Evolutionary conservation across 495 filamentous ascomycete genomes (phyloP).

Genomic region (Lichenothelia convexa): DNA sequence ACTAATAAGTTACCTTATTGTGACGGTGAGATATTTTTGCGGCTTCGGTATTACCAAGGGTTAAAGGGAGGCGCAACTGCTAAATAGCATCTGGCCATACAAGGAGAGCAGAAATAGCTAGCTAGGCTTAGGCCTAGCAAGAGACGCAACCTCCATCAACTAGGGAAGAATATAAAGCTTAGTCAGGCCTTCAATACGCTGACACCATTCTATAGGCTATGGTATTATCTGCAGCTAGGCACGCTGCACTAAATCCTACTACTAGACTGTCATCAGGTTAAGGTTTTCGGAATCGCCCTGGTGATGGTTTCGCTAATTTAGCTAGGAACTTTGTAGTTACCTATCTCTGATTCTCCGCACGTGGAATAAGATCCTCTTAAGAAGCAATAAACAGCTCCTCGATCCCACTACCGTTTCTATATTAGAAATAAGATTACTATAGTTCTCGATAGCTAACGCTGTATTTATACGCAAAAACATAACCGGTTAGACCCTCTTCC

Average conservation of each 20-base stretch:
- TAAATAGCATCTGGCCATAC: not conserved
- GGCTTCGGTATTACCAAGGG: not conserved
- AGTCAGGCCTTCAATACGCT: conserved; percentile 1
- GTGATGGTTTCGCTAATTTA: too few species aligned
- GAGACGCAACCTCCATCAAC: not conserved
- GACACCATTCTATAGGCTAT: conserved; percentile 1
- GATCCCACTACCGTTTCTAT: not conserved
- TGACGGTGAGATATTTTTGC: conserved; percentile 1
- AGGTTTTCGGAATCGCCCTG: not conserved
- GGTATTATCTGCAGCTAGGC: conserved; percentile 1
- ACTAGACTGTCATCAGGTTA: conserved; percentile 6
- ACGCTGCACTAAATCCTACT: conserved; percentile 3
- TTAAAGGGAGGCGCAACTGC: too few species aligned
- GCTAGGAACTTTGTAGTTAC: conserved; percentile 1
- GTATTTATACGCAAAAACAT: not conserved
- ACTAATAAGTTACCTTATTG: not conserved
- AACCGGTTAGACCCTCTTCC: not conserved
- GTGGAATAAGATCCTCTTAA: not conserved
- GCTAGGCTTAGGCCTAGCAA: not conserved
- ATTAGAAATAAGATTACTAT: not conserved
- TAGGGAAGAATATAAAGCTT: not conserved
- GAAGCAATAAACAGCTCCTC: not conserved
- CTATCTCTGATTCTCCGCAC: conserved; percentile 1
- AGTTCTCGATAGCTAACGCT: not conserved
- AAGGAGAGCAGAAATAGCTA: not conserved